These are phyloP conservation scores for Bjerkandera adusta DNA, from an alignment of 1,284 basidiomycete genomes.

Conservation along the genomic window DNA sequence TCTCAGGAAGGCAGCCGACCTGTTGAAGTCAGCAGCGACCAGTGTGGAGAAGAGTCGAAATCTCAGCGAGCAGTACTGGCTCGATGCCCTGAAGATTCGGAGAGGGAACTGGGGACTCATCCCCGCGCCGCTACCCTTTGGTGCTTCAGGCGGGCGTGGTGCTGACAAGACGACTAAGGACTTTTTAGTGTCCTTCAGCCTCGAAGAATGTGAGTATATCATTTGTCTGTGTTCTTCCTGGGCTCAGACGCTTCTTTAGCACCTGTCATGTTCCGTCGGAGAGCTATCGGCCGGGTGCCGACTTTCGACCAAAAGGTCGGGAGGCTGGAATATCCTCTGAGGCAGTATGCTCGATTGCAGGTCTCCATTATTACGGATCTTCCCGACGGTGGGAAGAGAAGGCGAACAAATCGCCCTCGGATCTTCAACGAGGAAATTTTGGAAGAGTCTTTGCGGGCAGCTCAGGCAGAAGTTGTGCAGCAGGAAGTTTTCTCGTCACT, in stretches of 20 bases:
- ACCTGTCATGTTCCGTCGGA: constrained; percentile 54
- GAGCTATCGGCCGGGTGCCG: constrained; percentile 66
- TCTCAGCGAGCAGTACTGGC: constrained; percentile 71
- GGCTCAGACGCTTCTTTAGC: constrained; percentile 38
- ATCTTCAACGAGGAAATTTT: constrained; percentile 37
- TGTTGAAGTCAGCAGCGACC: constrained; percentile 67
- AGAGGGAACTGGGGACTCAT: constrained; percentile 74
- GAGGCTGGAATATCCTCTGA: constrained; percentile 60
- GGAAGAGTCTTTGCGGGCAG: constrained; percentile 49
- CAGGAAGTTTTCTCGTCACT: constrained; percentile 74
- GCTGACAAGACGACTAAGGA: constrained; percentile 77
- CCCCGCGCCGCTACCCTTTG: constrained; percentile 70
- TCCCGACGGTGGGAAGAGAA: too few relatives aligned
- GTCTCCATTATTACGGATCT: constrained; percentile 48
- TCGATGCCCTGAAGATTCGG: constrained; percentile 72
- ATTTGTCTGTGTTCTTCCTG: constrained; percentile 13
- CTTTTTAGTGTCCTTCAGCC: constrained; percentile 71
- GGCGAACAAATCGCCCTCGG: constrained; percentile 34
- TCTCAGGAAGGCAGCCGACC: constrained; percentile 62
- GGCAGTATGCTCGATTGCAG: constrained; percentile 55
- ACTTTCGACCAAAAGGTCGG: constrained; percentile 41
- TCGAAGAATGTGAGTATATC: constrained; percentile 64
- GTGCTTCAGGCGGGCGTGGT: constrained; percentile 65
- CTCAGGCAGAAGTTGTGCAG: constrained; percentile 72
- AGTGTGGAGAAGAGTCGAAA: constrained; percentile 62